Evolutionary conservation across 345 rosid species (phyloP).

Genomic region (Alliaria petiolata): DNA sequence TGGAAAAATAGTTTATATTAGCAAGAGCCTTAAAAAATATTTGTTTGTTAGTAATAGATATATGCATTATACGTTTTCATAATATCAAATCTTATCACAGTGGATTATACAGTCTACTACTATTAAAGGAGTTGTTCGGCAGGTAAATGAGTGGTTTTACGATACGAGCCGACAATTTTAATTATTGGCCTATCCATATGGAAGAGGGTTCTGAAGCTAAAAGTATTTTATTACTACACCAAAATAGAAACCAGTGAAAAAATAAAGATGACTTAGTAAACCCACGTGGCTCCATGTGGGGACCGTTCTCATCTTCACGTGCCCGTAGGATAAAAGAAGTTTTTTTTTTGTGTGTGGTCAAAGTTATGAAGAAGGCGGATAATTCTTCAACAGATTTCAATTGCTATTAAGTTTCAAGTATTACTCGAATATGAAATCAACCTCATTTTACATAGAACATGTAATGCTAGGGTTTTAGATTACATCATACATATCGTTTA

Average conservation of each 20-base stretch:
- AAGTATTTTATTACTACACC: not conserved
- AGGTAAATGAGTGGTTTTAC: not conserved
- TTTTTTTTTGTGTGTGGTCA: not conserved
- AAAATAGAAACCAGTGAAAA: not conserved
- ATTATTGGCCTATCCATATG: slow-evolving; percentile 24
- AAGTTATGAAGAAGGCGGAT: not conserved
- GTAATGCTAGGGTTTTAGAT: not conserved
- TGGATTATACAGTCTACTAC: no score
- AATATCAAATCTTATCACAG: no score
- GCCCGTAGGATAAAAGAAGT: slow-evolving; percentile 7
- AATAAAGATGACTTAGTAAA: not conserved
- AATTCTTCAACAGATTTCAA: not conserved
- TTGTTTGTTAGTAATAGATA: no score
- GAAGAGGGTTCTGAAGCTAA: slow-evolving; percentile 10
- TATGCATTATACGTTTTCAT: not conserved
- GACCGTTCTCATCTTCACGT: slow-evolving; percentile 24
- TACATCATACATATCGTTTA: not conserved
- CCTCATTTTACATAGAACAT: not conserved
- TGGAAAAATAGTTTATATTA: not conserved
- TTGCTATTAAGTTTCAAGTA: not conserved
- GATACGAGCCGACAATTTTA: slow-evolving; percentile 14
- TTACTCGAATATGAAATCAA: not conserved
- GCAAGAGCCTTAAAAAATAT: not conserved
- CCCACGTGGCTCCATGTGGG: slow-evolving; percentile 33
- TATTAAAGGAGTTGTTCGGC: not conserved